Conservation (phyloP, 2,329 filamentous ascomycete genomes). For the Colletotrichum nymphaeae region DNA sequence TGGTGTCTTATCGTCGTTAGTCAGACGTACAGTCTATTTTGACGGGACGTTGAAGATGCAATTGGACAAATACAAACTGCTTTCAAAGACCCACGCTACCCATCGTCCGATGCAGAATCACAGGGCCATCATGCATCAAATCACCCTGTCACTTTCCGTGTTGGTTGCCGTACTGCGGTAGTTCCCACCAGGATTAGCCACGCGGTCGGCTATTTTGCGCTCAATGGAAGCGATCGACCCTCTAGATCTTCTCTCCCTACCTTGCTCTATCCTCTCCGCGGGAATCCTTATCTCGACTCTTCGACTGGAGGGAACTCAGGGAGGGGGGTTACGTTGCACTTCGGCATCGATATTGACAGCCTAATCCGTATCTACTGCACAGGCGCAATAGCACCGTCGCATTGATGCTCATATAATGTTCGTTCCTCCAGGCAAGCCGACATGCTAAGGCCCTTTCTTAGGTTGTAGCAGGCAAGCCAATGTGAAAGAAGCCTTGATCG, state of each 20-base stretch:
- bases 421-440: neutral
- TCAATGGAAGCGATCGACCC: neutral
- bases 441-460: neutral
- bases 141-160: neutral
- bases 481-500: no score
- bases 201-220: conserved; percentile 9
- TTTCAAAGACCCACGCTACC: neutral
- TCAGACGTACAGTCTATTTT: no score
- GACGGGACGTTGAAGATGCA: neutral
- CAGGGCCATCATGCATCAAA: neutral
- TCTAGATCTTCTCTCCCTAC: neutral
- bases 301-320: neutral
- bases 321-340: conserved; percentile 14
- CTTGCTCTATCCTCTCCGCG: conserved; percentile 1
- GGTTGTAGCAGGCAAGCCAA: neutral
- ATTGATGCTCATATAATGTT: conserved; percentile 19
- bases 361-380: neutral
- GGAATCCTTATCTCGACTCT: conserved; percentile 29
- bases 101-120: neutral
- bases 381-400: neutral
- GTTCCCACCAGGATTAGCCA: conserved; percentile 4
- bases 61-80: neutral
- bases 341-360: neutral
- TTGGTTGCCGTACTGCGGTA: neutral
- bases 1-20: neutral